Conservation (phyloP, 345 rosid genomes). For the Salix koriyanagi region DNA sequence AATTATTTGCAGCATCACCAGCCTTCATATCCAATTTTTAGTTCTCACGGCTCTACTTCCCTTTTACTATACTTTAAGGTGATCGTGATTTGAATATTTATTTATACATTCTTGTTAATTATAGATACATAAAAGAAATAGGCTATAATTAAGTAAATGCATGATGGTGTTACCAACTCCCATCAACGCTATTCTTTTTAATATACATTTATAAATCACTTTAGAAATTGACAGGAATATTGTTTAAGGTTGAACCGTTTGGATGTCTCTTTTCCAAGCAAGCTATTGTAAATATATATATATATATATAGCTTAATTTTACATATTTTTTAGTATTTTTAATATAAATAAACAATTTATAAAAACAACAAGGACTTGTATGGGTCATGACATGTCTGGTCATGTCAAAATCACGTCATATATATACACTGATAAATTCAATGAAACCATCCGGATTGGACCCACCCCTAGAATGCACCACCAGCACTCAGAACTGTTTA, state of each 20-base stretch:
- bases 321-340: background rate
- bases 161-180: background rate
- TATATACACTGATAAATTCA: background rate
- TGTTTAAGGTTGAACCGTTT: background rate
- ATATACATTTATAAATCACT: too few species aligned
- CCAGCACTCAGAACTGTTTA: background rate
- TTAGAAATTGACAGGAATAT: background rate
- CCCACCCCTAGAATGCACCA: background rate
- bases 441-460: background rate
- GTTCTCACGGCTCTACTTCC: background rate
- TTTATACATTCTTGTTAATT: background rate
- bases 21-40: background rate
- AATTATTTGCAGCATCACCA: background rate
- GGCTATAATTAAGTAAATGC: background rate
- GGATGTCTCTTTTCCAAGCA: background rate
- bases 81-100: background rate
- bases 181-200: background rate
- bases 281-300: background rate
- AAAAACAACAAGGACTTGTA: background rate
- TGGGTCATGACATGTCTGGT: background rate
- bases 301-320: background rate
- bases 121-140: background rate
- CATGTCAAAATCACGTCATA: background rate
- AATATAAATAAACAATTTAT: too few species aligned
- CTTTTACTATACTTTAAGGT: slow-evolving; percentile 3